Evolutionary conservation across 139 green algal species (phyloP).

Genomic region (Coelastrella sp.): DNA sequence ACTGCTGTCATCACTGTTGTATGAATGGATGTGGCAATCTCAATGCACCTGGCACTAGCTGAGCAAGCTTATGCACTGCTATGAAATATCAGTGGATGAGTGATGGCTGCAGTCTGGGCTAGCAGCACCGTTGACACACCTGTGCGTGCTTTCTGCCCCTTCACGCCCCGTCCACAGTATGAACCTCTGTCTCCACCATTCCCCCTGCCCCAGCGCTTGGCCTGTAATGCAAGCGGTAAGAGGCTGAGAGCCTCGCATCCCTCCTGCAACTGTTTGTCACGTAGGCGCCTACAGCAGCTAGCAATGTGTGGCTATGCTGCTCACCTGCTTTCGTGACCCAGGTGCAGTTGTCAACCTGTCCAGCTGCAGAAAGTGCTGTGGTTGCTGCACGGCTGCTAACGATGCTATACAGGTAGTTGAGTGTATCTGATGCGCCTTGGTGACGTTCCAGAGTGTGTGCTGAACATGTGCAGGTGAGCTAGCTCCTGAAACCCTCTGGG

Average conservation of each 20-base stretch:
- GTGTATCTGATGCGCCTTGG: background rate
- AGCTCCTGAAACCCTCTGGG: background rate
- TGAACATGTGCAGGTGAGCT: background rate
- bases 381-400: background rate
- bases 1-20: no score
- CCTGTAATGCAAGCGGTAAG: conserved; percentile 28
- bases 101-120: background rate
- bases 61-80: no score
- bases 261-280: no score
- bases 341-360: background rate
- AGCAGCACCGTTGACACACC: background rate
- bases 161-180: conserved; percentile 66
- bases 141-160: conserved; percentile 63
- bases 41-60: no score
- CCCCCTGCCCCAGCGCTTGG: conserved; percentile 57
- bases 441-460: background rate
- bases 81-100: no score
- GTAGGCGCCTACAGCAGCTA: no score
- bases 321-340: conserved; percentile 31
- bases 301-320: background rate
- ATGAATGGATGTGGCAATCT: no score
- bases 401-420: background rate
- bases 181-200: conserved; percentile 52
- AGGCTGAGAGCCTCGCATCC: background rate
- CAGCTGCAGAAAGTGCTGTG: conserved; percentile 18